Base-by-base conservation (phyloP, 129 eudicot genomes). In the Smallanthus sonchifolius region DNA sequence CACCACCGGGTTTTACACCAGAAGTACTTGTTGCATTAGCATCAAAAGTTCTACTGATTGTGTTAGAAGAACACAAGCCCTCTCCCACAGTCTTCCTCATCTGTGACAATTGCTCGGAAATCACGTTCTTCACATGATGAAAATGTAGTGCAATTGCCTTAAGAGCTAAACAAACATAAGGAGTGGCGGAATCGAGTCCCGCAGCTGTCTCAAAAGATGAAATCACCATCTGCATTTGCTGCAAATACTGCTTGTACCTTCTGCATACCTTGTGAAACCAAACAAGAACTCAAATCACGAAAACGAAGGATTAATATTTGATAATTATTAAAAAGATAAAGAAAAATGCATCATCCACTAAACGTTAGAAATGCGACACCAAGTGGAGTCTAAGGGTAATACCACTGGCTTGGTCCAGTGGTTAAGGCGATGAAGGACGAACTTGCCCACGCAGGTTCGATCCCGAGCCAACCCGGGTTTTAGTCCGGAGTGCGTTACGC, bases 171-270 rank as follows among this genome's bases (percentile, higher is more conserved):
- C 89, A 85, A 49, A 86, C 80, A 59, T 86, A 93, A 2, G 98
- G 96, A 7, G 92, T 84, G 38, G 98, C 91, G 0, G 87, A 76
- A 30, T 89, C 76, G 35, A 93, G 91, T 34, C 96, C 98, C 0
- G 96, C 89, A 34, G 86, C 92, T 3, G 95, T 79, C 68, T 93
- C 98, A 55, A 93, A 93, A 0, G 98, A 85, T 14, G 96, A 75
- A 34, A 85, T 83, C 39, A 93, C 97, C 90, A 86, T 81, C 81
- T 90, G 92, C 92, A 92, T 86, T 72, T 92, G 96, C 72, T 90
- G 98, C 57, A 87, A 77, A 59, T 87, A 88, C 67, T 90, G 95
- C 80, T 85, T 93, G 80, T 90, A 88, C 92, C 85, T 88, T 83
- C 84, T 75, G 91, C 92, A 81, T 6, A 93, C 86, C 98, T 93